These are phyloP conservation scores for Eucalyptus tenuipes DNA, from an alignment of 345 rosid genomes.

Conservation along the genomic window DNA sequence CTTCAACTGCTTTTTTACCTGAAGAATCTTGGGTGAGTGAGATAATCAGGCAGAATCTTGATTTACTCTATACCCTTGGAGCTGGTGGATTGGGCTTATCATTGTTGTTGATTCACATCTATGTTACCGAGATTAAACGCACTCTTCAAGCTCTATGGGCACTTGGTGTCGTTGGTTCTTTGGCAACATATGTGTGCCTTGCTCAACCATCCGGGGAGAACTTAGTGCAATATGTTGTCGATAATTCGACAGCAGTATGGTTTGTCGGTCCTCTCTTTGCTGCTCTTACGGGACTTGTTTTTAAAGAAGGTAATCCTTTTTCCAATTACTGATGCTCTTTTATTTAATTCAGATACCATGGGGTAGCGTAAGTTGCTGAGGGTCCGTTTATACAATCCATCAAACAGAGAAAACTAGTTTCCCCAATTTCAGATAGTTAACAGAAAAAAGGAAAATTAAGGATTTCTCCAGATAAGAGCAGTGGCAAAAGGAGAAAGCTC, in stretches of 20 bases:
- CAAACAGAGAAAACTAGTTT: neutral
- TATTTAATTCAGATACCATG: neutral
- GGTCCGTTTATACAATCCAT: neutral
- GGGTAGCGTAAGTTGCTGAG: neutral
- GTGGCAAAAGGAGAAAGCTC: neutral
- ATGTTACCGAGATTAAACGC: slow-evolving; percentile 85
- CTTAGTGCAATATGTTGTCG: slow-evolving; percentile 58
- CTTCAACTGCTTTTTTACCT: slow-evolving; percentile 68
- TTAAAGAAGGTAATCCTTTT: slow-evolving; percentile 69
- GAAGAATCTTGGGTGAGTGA: slow-evolving; percentile 27
- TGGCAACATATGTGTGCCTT: slow-evolving; percentile 40
- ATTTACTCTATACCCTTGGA: slow-evolving; percentile 51
- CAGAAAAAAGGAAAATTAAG: neutral
- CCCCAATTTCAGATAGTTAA: neutral
- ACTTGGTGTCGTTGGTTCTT: slow-evolving; percentile 65
- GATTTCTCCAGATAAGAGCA: neutral
- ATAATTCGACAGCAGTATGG: slow-evolving; percentile 67
- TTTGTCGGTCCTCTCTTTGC: slow-evolving; percentile 93
- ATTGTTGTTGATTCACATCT: slow-evolving; percentile 69
- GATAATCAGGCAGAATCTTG: slow-evolving; percentile 45
- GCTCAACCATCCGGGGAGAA: slow-evolving; percentile 63
- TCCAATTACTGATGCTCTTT: neutral
- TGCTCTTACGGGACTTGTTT: slow-evolving; percentile 80
- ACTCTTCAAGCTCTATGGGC: slow-evolving; percentile 92
- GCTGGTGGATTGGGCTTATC: slow-evolving; percentile 82